phyloP scores from a whole-genome alignment of 306 rosid species.

The Malus fusca region DNA sequence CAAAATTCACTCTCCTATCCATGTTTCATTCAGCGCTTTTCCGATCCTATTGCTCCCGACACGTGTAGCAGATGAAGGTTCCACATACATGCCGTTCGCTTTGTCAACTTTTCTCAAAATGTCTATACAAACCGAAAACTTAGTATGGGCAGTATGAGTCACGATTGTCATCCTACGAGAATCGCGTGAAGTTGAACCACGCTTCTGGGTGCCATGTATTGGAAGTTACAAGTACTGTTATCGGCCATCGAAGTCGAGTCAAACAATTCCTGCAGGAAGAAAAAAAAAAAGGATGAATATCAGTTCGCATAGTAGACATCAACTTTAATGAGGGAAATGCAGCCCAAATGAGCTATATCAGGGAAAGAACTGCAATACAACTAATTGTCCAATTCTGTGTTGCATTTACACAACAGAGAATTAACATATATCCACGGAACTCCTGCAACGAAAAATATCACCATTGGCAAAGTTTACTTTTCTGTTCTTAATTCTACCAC shows the following conservation, averaged over 20 bases:
- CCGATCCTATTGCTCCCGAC: neutral
- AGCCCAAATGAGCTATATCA: neutral
- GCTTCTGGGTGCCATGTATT: neutral
- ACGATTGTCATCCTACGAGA: neutral
- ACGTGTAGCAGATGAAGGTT: neutral
- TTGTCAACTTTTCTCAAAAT: neutral
- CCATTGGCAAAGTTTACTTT: neutral
- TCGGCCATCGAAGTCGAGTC: conserved; percentile 29
- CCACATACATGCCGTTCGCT: neutral
- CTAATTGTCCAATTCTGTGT: neutral
- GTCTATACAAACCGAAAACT: neutral
- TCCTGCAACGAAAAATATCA: neutral
- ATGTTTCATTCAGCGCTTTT: neutral
- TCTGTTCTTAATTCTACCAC: neutral
- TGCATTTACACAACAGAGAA: neutral
- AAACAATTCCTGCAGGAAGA: conserved; percentile 48
- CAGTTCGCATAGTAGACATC: conserved; percentile 11
- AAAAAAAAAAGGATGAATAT: neutral
- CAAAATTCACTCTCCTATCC: neutral
- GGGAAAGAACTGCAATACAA: neutral
- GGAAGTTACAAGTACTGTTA: neutral
- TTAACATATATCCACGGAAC: neutral
- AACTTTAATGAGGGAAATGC: neutral
- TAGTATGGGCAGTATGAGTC: neutral
- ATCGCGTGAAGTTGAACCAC: neutral